Conservation (phyloP, 2,329 filamentous ascomycete species). For the Ambrosiella xylebori region DNA sequence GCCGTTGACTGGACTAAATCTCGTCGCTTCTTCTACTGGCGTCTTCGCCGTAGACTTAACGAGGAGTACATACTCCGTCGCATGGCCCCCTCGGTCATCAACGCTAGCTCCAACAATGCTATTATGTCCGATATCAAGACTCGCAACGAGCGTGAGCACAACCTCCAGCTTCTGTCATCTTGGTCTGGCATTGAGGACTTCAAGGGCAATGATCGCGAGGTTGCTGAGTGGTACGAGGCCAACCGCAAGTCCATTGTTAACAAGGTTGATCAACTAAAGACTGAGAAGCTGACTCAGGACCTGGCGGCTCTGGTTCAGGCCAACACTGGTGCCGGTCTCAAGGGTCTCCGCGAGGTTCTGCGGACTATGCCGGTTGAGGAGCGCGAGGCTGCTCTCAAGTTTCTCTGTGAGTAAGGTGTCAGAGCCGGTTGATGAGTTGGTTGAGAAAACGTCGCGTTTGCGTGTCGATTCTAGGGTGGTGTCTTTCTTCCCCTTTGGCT, state of each 20-base stretch:
- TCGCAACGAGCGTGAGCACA: conserved; percentile 40
- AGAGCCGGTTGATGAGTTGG: not conserved
- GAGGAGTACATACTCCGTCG: conserved; percentile 95
- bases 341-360: conserved; percentile 72
- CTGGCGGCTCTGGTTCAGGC: conserved; percentile 28
- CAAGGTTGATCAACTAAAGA: conserved; percentile 73
- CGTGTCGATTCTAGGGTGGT: not conserved
- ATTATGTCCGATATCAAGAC: conserved; percentile 25
- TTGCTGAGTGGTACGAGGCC: conserved; percentile 91
- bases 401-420: conserved; percentile 27
- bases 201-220: conserved; percentile 60
- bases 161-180: conserved; percentile 60
- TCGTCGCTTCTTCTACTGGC: conserved; percentile 99
- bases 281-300: conserved; percentile 42
- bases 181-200: conserved; percentile 72
- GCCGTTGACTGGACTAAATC: conserved; percentile 73
- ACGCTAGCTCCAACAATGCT: conserved; percentile 20
- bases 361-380: conserved; percentile 76
- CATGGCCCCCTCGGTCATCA: conserved; percentile 37
- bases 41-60: conserved; percentile 85
- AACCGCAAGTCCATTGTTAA: conserved; percentile 68
- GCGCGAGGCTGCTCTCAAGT: conserved; percentile 63
- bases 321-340: conserved; percentile 52
- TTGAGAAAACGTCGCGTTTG: not conserved
- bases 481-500: not conserved